Evolutionary conservation across 257 asterid species (phyloP), one percentile per base, ranked within the genome.

Genomic region (Leptodermis oblonga): DNA sequence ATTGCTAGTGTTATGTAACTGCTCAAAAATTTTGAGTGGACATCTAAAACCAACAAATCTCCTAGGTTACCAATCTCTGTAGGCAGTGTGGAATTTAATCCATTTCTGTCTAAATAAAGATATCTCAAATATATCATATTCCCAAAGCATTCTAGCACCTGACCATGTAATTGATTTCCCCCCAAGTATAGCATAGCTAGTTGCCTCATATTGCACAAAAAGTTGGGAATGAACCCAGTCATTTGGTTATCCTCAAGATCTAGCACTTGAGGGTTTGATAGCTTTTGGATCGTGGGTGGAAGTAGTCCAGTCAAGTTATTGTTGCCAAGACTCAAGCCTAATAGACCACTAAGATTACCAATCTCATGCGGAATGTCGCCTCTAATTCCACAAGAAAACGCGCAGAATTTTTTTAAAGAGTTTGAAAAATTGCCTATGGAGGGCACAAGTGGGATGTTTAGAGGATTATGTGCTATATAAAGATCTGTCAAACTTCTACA

Each of bases 351-450:
- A 0, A 69, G 73, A 33, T 69, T 69, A 2, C 65, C 73, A 36
- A 69, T 37, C 41, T 69, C 54, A 23, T 13, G n/a, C 13, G 65
- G 73, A 39, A 69, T 69, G 25, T 18, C 25, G 13, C 73, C 73
- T 26, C 43, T 31, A 26, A 36, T 23, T 42, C 48, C 72, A 43
- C 69, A 65, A 15, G 3, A 7, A 13, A 0, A 6, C 6, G 56
- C 17, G 15, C 3, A 17, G 23, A 65, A 65, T 6, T 0, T 7
- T 28, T 14, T 3, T 5, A 65, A 20, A 15, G 56, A 26, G 22
- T 17, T 25, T 2, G 56, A 25, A 43, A 65, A 65, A 42, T 65
- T 65, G 69, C 56, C 69, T 5, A 43, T 45, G 41, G 4, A 7
- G 3, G 13, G 6, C 4, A 22, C 56, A 26, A 65, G 56, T 5